Evolutionary conservation across 768 basidiomycete species (phyloP).

Genomic region (Naganishia friedmannii): DNA sequence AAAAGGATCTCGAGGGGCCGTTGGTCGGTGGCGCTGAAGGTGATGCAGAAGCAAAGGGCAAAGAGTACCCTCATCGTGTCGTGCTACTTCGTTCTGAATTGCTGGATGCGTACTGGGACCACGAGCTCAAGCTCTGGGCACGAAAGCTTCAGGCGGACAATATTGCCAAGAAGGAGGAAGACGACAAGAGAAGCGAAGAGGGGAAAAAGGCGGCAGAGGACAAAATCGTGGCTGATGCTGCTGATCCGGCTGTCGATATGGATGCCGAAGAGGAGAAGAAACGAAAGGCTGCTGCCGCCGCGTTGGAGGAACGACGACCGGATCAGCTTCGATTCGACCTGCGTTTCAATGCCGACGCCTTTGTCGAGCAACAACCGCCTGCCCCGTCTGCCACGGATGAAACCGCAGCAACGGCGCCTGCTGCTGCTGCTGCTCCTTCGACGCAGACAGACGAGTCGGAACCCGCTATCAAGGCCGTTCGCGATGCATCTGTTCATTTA

Average conservation of each 20-base stretch:
- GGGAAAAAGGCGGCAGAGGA: conserved; percentile 29
- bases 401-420: conserved; percentile 21
- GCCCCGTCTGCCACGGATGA: too few relatives aligned
- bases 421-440: conserved; percentile 34
- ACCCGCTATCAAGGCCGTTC: conserved; percentile 53
- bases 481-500: conserved; percentile 54
- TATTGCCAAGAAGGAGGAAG: conserved; percentile 38
- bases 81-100: conserved; percentile 55
- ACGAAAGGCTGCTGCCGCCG: conserved; percentile 19
- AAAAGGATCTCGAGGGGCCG: conserved; percentile 50
- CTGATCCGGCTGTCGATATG: neutral
- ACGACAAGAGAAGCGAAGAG: conserved; percentile 33
- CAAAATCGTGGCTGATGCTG: conserved; percentile 9
- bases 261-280: conserved; percentile 36
- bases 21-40: conserved; percentile 24
- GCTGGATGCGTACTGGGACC: conserved; percentile 54
- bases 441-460: conserved; percentile 51
- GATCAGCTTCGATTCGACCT: conserved; percentile 49
- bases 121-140: conserved; percentile 53
- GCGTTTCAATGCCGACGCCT: conserved; percentile 56
- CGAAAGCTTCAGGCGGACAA: conserved; percentile 41
- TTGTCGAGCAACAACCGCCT: conserved; percentile 49
- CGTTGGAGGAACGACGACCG: conserved; percentile 12
- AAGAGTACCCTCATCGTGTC: conserved; percentile 54
- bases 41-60: conserved; percentile 27